These are phyloP conservation scores for Scutellaria galericulata DNA, from an alignment of 257 asterid genomes.

Conservation along the genomic window DNA sequence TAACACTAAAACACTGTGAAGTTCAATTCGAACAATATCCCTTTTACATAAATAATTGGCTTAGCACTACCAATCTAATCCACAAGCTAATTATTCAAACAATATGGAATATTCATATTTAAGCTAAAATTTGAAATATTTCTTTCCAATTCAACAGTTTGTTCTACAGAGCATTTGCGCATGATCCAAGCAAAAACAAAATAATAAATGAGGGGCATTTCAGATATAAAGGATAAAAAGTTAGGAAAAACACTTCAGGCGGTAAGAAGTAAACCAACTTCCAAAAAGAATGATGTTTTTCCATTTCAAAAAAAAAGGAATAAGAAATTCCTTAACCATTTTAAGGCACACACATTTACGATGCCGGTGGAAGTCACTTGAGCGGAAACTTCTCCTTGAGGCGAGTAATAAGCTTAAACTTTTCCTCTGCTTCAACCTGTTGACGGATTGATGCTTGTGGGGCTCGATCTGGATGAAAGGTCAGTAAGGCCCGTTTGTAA, in stretches of 20 bases:
- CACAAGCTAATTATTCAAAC: background rate
- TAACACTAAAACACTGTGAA: too few species aligned
- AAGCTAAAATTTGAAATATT: background rate
- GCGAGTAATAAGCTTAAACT: slow-evolving; percentile 84
- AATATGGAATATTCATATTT: background rate
- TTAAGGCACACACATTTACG: background rate
- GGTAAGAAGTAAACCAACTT: background rate
- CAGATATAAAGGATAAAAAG: background rate
- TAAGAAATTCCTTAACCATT: background rate
- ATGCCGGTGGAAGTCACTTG: background rate
- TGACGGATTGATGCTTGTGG: slow-evolving; percentile 60
- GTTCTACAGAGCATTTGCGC: background rate
- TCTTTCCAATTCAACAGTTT: background rate
- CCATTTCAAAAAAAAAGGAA: slow-evolving; percentile 6
- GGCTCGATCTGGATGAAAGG: slow-evolving; percentile 93
- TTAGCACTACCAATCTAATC: background rate
- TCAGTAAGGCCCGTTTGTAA: slow-evolving; percentile 71
- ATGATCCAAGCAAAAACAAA: slow-evolving; percentile 6
- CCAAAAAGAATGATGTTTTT: background rate
- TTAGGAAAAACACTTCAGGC: background rate
- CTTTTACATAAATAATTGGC: background rate
- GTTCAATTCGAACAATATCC: too few species aligned
- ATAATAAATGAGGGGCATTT: background rate
- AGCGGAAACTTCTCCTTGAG: slow-evolving; percentile 68
- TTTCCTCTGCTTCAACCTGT: slow-evolving; percentile 96